Evolutionary conservation across 208 protist species (phyloP), one percentile per base, ranked within the genome.

Genomic region (Trypanosoma avium): DNA sequence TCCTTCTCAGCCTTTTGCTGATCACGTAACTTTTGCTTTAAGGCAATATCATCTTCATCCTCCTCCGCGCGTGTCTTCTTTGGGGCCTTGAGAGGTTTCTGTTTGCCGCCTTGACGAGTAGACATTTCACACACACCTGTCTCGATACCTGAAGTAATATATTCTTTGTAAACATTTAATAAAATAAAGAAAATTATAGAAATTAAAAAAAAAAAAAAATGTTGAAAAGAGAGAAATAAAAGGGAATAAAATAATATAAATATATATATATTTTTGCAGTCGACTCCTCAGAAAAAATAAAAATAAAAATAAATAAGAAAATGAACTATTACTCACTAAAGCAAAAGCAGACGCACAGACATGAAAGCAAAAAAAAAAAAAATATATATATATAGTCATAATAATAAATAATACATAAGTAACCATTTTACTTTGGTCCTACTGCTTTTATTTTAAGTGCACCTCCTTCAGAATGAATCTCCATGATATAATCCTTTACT

Each of bases 1-100:
- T 94, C 88, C 82, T 94, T 94, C 74, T 94, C 84, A 15, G 83
- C 83, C 78, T 90, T 94, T 67, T 94, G 75, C 71, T 89, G 84
- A 0, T 92, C 88, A 45, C 82, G 80, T 76, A 77, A 70, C 70
- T 83, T 89, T 61, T 89, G 70, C 80, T 88, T 86, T 53, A 90
- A 83, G 47, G 81, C 86, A 1, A 80, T 32, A 32, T 95, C 89
- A 17, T 92, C 86, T 30, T 95, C 89, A 48, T 82, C 78, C 55
- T 62, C 30, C 12, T 92, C 89, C 35, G 19, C 19, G 19, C 70
- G 71, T 10, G 85, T 77, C 86, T 95, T 95, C 77, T 93, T 95
- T 36, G 89, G 83, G 36, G 83, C 81, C 77, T 92, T 95, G 55
- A 95, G 80, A 45, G 89, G 89, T 74, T 95, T 95, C 61, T 92